Conservation (phyloP, 2,329 filamentous ascomycete species). For the Cladobotryum protrusum region DNA sequence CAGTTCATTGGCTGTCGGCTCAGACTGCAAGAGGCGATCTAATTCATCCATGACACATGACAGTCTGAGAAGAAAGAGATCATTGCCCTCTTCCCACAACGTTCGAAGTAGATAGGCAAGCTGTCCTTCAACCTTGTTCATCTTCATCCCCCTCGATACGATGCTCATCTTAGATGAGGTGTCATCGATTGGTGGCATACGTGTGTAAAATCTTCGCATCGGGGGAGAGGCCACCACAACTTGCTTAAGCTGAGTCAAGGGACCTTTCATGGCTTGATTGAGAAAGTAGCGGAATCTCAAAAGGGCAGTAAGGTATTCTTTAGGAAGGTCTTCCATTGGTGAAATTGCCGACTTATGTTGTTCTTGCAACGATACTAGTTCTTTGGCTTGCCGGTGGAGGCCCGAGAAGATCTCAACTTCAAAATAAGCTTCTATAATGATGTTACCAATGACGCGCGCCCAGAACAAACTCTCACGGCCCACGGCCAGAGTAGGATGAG, state of each 20-base stretch:
- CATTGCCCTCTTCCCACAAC: constrained; percentile 30
- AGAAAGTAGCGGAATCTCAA: constrained; percentile 35
- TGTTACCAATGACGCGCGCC: constrained; percentile 30
- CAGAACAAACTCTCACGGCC: constrained; percentile 26
- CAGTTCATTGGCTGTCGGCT: constrained; percentile 29
- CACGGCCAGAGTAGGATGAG: constrained; percentile 20
- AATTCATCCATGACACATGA: constrained; percentile 39
- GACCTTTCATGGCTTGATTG: constrained; percentile 24
- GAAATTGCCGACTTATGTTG: constrained; percentile 29
- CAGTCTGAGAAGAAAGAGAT: constrained; percentile 25
- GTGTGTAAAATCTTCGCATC: constrained; percentile 29
- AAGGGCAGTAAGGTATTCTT: constrained; percentile 30
- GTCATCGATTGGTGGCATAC: too few relatives aligned
- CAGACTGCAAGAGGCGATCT: constrained; percentile 35
- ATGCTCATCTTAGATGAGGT: too few relatives aligned
- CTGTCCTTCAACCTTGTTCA: constrained; percentile 17
- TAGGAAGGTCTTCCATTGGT: constrained; percentile 22
- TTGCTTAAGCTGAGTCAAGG: constrained; percentile 24
- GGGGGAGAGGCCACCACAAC: constrained; percentile 32
- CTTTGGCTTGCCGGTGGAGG: constrained; percentile 26
- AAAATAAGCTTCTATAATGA: constrained; percentile 27
- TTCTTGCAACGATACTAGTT: constrained; percentile 23
- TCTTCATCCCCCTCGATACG: constrained; percentile 5
- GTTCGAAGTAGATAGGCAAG: constrained; percentile 32
- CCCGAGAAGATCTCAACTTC: constrained; percentile 33